Conservation (phyloP, 331 rosid genomes). For the Rosa hybrid region DNA sequence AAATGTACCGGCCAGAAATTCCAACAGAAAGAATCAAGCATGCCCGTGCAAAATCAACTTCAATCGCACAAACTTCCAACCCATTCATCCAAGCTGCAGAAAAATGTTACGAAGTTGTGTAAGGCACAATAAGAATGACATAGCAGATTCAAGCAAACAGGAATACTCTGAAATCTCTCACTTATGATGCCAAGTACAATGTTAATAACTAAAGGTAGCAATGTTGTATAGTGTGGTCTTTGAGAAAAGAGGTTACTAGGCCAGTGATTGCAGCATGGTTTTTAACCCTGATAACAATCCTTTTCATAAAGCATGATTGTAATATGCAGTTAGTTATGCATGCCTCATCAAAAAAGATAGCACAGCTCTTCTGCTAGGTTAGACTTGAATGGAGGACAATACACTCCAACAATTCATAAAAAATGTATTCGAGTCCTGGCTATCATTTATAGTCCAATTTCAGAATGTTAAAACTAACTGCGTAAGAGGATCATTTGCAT, state of each 20-base stretch:
- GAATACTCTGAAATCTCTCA: not conserved
- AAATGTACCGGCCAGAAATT: conserved; percentile 77
- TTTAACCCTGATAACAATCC: not conserved
- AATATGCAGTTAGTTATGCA: not conserved
- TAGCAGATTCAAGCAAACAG: not conserved
- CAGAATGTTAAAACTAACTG: not conserved
- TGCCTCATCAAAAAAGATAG: not conserved
- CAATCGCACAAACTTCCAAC: conserved; percentile 71
- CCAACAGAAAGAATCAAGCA: conserved; percentile 69
- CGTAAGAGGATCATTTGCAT: not conserved
- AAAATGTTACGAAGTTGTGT: not conserved
- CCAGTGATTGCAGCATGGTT: not conserved
- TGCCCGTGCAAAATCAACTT: conserved; percentile 61
- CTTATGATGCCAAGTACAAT: not conserved
- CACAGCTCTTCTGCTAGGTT: not conserved
- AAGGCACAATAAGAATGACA: not conserved
- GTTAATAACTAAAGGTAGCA: not conserved
- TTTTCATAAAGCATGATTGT: not conserved
- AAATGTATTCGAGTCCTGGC: not conserved
- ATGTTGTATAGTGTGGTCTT: not conserved
- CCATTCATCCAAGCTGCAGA: conserved; percentile 85
- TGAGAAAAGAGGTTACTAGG: not conserved
- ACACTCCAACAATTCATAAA: not conserved
- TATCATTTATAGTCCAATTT: not conserved
- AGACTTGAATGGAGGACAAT: not conserved